phyloP scores from a whole-genome alignment of 2,329 filamentous ascomycete genomes.

The Fusarium pseudoanthophilum region DNA sequence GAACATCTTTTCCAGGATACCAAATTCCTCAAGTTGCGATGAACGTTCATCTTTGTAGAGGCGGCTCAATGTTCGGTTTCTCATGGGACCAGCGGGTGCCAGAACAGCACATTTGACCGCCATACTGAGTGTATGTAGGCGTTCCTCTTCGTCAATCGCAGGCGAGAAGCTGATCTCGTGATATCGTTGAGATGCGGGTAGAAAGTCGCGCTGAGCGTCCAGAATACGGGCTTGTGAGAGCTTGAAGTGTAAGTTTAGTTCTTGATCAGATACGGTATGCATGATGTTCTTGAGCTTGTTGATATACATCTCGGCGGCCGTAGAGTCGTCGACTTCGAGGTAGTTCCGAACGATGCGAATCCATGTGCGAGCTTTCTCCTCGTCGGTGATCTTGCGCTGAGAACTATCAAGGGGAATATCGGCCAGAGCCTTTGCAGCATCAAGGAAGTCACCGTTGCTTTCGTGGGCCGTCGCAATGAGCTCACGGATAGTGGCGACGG shows the following conservation, averaged over 20 bases:
- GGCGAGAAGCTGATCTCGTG: constrained; percentile 84
- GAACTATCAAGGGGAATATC: constrained; percentile 90
- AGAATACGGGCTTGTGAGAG: constrained; percentile 93
- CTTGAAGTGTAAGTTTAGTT: constrained; percentile 84
- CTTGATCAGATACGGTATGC: constrained; percentile 77
- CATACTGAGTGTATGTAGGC: constrained; percentile 83
- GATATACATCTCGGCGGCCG: constrained; percentile 83
- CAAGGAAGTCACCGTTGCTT: constrained; percentile 79
- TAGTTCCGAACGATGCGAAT: constrained; percentile 94
- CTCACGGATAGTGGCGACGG: constrained; percentile 81
- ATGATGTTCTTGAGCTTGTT: constrained; percentile 97
- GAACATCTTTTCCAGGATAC: constrained; percentile 97
- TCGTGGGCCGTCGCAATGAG: constrained; percentile 87
- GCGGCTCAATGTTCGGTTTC: constrained; percentile 81
- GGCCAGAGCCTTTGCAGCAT: constrained; percentile 81
- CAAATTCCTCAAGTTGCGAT: constrained; percentile 78
- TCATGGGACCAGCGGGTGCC: constrained; percentile 87
- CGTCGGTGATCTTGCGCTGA: constrained; percentile 83
- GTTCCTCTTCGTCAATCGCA: constrained; percentile 85
- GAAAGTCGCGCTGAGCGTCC: constrained; percentile 88
- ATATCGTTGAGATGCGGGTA: constrained; percentile 88
- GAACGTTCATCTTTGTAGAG: constrained; percentile 95
- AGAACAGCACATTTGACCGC: constrained; percentile 93
- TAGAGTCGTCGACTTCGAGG: constrained; percentile 92
- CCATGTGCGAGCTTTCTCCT: constrained; percentile 87